Base-by-base conservation (phyloP, 371 early-diverging fungal genomes). In the Dinochytrium kinnereticum region DNA sequence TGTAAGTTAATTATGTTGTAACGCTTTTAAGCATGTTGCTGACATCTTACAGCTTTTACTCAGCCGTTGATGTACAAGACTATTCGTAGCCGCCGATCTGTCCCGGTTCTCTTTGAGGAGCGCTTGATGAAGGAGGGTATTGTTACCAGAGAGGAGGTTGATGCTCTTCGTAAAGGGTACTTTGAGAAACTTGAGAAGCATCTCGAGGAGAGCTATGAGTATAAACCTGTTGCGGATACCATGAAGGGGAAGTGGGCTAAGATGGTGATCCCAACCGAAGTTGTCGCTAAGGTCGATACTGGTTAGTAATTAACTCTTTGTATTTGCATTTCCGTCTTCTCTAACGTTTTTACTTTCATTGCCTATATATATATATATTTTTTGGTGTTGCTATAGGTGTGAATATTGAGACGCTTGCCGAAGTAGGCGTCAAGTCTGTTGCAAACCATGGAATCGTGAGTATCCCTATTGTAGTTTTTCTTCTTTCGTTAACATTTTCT, bases 51-150 rank as follows among this genome's bases (percentile, higher is more conserved):
- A 69, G 93, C 94, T 28, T 98, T 95, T 78, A 98, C 98, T 0
- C 98, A 98, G 77, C 98, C 98, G 0, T 72, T 87, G 57, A 98
- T 98, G 98, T 98, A 98, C 87, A 89, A 91, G 70, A 92, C 88
- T 68, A 98, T 98, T 70, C 89, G 95, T 30, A 81, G 87, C 0
- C 91, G 95, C 57, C 88, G 88, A 40, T 91, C 92, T 37, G 94
- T 97, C 1, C 94, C 96, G 31, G 85, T 85, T 53, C 72, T 89
- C 38, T 98, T 97, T 76, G 94, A 94, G 78, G 85, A 91, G 59
- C 87, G 91, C 71, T 74, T 87, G 36, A 37, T 75, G 38, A 72
- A 51, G n/a, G 77, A 76, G 37, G 70, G 68, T 1, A 70, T 81
- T 31, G 61, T 77, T 3, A 44, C 78, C 28, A 68, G 84, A 38